Evolutionary conservation across 169 alveolate genomes (phyloP), one percentile per base, ranked within the genome.

Genomic region (Plasmodium inui): DNA sequence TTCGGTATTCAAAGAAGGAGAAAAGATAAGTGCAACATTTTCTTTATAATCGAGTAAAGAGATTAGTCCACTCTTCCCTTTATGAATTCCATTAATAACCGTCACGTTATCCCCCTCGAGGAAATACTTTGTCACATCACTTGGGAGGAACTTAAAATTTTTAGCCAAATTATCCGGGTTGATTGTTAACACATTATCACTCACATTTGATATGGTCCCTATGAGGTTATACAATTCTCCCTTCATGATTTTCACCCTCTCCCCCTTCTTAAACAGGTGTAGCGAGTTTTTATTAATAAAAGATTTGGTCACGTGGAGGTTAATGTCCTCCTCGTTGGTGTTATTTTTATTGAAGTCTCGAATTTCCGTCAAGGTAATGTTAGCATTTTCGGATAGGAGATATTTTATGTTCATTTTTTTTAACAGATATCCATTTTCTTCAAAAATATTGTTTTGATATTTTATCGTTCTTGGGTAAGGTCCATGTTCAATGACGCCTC

Each of bases 71-170:
- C 98, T 95, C 79, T 97, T 97, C 10, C 98, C 98, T 19, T 95
- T 96, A 89, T 97, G 96, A 50, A 95, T 55, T 5, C 98, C 98
- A 72, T 95, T 97, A 53, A 97, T 95, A 19, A 96, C 96, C 19
- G 97, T 90, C 44, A 97, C 98, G 46, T 96, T 96, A 84, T 97
- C 98, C 12, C 98, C 98, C 71, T 96, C 97, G n/a, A 79, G 95
- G 67, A 97, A 96, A 67, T 96, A 92, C 84, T 97, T 97, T 17
- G 96, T 95, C 26, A 96, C 85, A 70, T 95, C 95, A 17, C 76
- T 70, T 57, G 95, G 96, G 5, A 96, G 92, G 32, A 93, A 94
- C 76, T 96, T 96, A 57, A 95, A 94, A 9, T 97, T 95, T 71
- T 96, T 94, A n/a, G 96, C 97, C 26, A 83, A 44, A 90, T 97